Evolutionary conservation across 345 rosid species (phyloP), one percentile per base, ranked within the genome.

Genomic region (Citrus cavaleriei): DNA sequence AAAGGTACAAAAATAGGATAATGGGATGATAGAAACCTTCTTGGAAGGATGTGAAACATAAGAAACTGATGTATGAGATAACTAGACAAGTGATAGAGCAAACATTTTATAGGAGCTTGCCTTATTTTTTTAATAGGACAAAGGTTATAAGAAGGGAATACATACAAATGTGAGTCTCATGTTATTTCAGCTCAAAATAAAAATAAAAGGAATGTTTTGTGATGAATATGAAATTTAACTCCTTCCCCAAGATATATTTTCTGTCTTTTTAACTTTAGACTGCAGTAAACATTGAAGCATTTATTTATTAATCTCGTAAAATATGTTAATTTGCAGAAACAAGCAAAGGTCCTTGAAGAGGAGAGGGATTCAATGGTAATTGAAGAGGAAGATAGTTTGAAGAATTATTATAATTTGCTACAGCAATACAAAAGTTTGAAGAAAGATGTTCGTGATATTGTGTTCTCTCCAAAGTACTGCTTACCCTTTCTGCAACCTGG

Each of bases 361-460:
- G 98, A 94, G 89, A 94, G 92, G 84, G 88, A 94, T 83, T 92
- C 97, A 37, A 91, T 96, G 84, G 83, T 90, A 76, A 90, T 96
- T 72, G 97, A 94, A 84, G 98, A 94, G 83, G 98, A 96, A 91
- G 99, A 96, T 77, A 90, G 89, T 85, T 87, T 96, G 77, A 91
- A 84, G 81, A 88, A 83, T 74, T 94, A 93, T 83, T 94, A 96
- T 83, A 88, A 91, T 84, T 78, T 96, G 85, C 87, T 93, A 78
- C 87, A 89, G 68, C 97, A 94, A 73, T 85, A 89, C 73, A 90
- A 82, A 88, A 87, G 85, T 80, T 85, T 93, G 88, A 93, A 91
- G 90, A 88, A 89, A 83, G 99, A 94, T 79, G 84, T 84, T 65
- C 87, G 91, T 75, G 92, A 93, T 64, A 91, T 96, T 82, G 91